Base-by-base conservation (phyloP, 768 basidiomycete species). In the Russula lepida region DNA sequence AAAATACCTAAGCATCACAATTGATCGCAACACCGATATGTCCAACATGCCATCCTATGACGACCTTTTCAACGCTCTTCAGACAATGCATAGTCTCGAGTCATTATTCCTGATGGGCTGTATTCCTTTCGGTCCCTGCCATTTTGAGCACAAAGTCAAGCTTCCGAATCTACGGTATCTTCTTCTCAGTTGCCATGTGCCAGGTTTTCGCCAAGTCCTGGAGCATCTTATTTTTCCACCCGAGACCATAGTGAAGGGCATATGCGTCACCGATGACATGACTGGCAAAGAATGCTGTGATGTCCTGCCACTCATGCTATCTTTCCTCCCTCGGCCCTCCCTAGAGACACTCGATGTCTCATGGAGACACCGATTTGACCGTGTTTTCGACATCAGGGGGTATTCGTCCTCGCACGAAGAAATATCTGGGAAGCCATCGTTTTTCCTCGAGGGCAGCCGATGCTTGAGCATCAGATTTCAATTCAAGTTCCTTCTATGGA, bases 311-410 rank as follows among this genome's bases (percentile, higher is more conserved):
- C 30, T 43, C 28, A 11, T 62, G 13, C 21, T 62, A n/a, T 47
- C 56, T 21, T 46, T 51, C 35, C 61, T 62, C 23, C 61, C 61
- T 15, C 56, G 52, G 23, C 56, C 61, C 9, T 58, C 61, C 6
- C 13, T 62, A 17, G 61, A 51, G 46, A 62, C 61, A 19, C 61
- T 62, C 28, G 32, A 41, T 51, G 56, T 62, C 41, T 58, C 61
- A 13, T 62, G 61, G 61, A 37, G 52, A 19, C 7, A 48, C 25
- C 61, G 37, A 21, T 62, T 47, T 48, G 56, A 58, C 19, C 61
- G 61, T 37, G 13, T 12, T 7, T 62, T 62, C 17, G 6, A 35
- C 30, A 54, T 62, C 46, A 23, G 19, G 5, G 61, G 61, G 27
- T 50, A 58, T 43, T 53, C 61, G 19, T 41, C 56, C 23, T 53